Conservation (phyloP, 129 eudicot genomes). For the Smallanthus sonchifolius region DNA sequence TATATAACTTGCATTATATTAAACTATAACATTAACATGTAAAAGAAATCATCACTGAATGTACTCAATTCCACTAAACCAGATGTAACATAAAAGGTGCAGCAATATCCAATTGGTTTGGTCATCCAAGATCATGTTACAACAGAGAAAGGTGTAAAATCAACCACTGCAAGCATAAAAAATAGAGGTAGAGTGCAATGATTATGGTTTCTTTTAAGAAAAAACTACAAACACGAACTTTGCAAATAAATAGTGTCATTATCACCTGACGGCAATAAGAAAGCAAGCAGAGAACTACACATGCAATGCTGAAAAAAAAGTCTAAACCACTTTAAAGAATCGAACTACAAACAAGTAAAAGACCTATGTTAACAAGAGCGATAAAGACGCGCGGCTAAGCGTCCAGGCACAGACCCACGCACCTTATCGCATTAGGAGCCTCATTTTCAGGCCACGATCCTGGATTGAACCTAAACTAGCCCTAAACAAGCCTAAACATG, state of each 20-base stretch:
- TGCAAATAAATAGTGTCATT: not conserved
- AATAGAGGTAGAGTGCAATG: not conserved
- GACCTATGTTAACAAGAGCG: too few relatives aligned
- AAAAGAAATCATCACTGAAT: not conserved
- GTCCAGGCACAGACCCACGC: too few relatives aligned
- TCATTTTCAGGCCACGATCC: too few relatives aligned
- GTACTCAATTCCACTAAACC: not conserved
- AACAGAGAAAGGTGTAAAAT: not conserved
- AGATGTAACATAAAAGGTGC: not conserved
- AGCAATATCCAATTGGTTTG: not conserved
- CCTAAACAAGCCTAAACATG: too few relatives aligned
- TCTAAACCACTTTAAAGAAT: too few relatives aligned
- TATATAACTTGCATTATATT: not conserved
- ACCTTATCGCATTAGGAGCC: too few relatives aligned
- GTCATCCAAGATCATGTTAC: not conserved
- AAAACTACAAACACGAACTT: not conserved
- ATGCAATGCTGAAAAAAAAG: not conserved
- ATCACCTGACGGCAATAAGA: not conserved
- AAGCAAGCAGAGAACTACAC: not conserved
- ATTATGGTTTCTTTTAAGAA: too few relatives aligned
- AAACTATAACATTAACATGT: not conserved
- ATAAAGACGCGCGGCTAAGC: too few relatives aligned
- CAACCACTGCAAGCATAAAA: not conserved
- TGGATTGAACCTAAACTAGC: too few relatives aligned
- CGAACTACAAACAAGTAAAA: too few relatives aligned